Evolutionary conservation across 805 yeast genomes (phyloP), one percentile per base, ranked within the genome.

Genomic region (Candida qinlingensis): DNA sequence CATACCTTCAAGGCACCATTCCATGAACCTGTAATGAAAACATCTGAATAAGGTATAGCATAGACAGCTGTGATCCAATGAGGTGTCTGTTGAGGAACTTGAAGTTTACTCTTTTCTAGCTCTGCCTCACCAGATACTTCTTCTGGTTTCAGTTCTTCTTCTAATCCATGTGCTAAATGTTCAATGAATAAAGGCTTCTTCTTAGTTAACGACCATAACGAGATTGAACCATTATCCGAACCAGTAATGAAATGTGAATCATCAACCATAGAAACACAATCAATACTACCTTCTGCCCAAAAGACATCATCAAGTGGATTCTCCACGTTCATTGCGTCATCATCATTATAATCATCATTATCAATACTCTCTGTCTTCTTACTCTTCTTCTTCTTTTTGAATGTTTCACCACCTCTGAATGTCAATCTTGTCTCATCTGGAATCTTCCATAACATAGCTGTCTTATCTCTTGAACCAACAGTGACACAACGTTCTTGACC

Each of bases 361-460:
- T 46, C 46, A 28, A 34, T n/a, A 34, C 9, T 19, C 4, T 49
- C 54, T 48, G 54, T 63, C 31, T 63, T 65, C 49, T 56, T 65
- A 49, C 56, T 66, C 49, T 57, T 62, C 56, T 65, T 50, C 64
- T 63, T 67, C 55, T 70, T 68, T 56, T 69, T 68, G 55, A 68
- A 55, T 59, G 67, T 53, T 60, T 89, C 96, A 50, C 95, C 96
- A 52, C 96, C 96, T 63, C 96, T 79, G 66, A 92, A 92, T 0
- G 97, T 90, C 59, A 94, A 77, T 62, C 97, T 80, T 1, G 96
- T 82, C 69, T 94, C 99, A 60, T 94, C 99, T 28, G 96, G 81
- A 55, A 94, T 89, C 65, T 94, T 94, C 99, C 99, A 94, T 59
- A 87, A 73, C 84, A 95, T 85, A 8, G 92, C 97, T 5, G 97